Evolutionary conservation across 345 rosid species (phyloP), one percentile per base, ranked within the genome.

Genomic region (thale cress (Arabidopsis thaliana)): DNA sequence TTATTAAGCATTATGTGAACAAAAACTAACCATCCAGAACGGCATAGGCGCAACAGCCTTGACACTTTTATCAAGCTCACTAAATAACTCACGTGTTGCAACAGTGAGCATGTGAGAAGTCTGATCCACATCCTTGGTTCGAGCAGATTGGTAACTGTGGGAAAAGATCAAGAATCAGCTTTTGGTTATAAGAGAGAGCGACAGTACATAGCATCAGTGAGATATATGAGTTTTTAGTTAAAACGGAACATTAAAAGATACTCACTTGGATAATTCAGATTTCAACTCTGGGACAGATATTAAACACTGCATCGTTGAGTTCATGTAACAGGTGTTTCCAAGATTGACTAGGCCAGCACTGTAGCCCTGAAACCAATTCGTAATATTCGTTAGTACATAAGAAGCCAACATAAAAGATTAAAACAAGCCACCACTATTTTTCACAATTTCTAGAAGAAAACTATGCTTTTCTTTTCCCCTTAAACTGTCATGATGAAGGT

Each of bases 251-350:
- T 20, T 10, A 49, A 44, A 20, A 75, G 13, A 67, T 67, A 59
- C 87, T 74, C 63, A 91, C 96, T 81, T 71, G 32, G 81, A 48
- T 67, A 94, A 78, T 75, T 91, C 86, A 78, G 93, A 86, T 79
- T 91, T 89, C 88, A 94, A 82, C 80, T 94, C 97, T 20, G 97
- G 97, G 75, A 94, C 97, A 42, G 93, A 88, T 82, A 92, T 97
- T 79, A 92, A 77, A 80, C 99, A 95, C 65, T 89, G 97, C 49
- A 89, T 56, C 0, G 93, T 92, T 44, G 97, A 92, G 85, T 92
- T 95, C 99, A 95, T 92, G 85, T 90, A 95, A 83, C 99, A 95
- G 9, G 99, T 89, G 83, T 95, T 87, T 44, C 98, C 97, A 51
- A 90, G 84, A 79, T 90, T 95, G 74, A 85, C 73, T 37, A 95